These are phyloP conservation scores for Pistacia integerrima DNA, from an alignment of 345 rosid species.

Conservation along the genomic window DNA sequence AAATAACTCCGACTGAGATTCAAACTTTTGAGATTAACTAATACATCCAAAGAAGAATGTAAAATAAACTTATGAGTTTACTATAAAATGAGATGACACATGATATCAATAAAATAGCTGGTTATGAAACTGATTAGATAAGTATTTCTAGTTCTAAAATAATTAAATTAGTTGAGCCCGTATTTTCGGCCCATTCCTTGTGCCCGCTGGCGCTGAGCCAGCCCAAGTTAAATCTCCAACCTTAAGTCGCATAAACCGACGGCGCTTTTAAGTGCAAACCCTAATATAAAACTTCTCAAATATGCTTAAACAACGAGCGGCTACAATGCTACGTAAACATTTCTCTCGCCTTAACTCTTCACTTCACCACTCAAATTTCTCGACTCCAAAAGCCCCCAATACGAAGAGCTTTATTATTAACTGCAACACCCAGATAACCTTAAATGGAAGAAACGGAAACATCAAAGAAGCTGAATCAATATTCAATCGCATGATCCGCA, in stretches of 20 bases:
- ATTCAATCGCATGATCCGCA: slow-evolving; percentile 57
- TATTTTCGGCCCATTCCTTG: too few relatives aligned
- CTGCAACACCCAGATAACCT: slow-evolving; percentile 68
- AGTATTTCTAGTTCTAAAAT: too few relatives aligned
- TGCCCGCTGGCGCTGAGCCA: too few relatives aligned
- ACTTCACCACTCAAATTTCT: neutral
- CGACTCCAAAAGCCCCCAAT: neutral
- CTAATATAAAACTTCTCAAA: neutral
- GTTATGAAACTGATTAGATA: too few relatives aligned
- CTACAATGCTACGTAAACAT: neutral
- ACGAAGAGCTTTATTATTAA: slow-evolving; percentile 35
- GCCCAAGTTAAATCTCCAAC: too few relatives aligned
- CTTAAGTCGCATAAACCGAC: neutral
- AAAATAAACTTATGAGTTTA: too few relatives aligned
- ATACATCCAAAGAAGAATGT: slow-evolving; percentile 32
- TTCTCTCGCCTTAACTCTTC: neutral
- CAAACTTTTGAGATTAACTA: slow-evolving; percentile 48
- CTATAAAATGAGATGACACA: too few relatives aligned
- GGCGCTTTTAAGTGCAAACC: neutral
- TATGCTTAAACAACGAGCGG: slow-evolving; percentile 16
- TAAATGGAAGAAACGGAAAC: slow-evolving; percentile 57
- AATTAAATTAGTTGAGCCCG: too few relatives aligned
- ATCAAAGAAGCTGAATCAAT: slow-evolving; percentile 58
- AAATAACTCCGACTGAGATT: slow-evolving; percentile 42
- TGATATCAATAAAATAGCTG: too few relatives aligned